Percentiles rank a stretch among this genome's conserved stretches.
These are phyloP conservation scores for Colletotrichum incanum DNA, from an alignment of 2,329 filamentous ascomycete species.

Conservation along the genomic window DNA sequence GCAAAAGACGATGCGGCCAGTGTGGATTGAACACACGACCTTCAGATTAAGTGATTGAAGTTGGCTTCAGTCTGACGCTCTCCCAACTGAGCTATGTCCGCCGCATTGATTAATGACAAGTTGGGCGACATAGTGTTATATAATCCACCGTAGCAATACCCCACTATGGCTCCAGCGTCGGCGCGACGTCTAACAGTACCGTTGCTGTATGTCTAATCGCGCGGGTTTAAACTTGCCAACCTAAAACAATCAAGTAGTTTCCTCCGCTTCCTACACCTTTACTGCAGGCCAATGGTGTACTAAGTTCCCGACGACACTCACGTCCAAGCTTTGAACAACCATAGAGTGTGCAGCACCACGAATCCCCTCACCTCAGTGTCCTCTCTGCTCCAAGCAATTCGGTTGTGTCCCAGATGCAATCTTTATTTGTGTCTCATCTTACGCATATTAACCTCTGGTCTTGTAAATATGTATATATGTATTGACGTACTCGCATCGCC, in stretches of 20 bases:
- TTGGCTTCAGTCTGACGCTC: constrained; percentile 43
- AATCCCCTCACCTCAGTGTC: neutral
- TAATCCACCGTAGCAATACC: rapidly evolving
- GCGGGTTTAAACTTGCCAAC: neutral
- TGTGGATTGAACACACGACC: constrained; percentile 43
- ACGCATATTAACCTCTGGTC: neutral
- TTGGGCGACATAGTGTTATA: rapidly evolving
- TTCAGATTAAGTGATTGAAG: constrained; percentile 43
- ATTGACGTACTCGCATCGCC: neutral
- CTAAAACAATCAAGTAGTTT: neutral
- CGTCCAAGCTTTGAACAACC: neutral
- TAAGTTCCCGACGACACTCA: neutral
- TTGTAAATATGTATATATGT: neutral
- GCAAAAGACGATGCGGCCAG: constrained; percentile 30
- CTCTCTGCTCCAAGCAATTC: neutral
- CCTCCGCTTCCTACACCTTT: neutral
- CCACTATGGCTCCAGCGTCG: neutral
- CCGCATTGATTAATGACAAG: neutral
- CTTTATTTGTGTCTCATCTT: neutral
- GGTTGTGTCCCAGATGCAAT: neutral
- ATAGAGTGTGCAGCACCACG: neutral
- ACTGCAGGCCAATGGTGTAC: neutral
- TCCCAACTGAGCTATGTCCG: constrained; percentile 43
- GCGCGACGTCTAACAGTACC: neutral
- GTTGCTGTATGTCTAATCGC: neutral